Base-by-base conservation (phyloP, 2,329 filamentous ascomycete genomes). In the Fusarium sp. region DNA sequence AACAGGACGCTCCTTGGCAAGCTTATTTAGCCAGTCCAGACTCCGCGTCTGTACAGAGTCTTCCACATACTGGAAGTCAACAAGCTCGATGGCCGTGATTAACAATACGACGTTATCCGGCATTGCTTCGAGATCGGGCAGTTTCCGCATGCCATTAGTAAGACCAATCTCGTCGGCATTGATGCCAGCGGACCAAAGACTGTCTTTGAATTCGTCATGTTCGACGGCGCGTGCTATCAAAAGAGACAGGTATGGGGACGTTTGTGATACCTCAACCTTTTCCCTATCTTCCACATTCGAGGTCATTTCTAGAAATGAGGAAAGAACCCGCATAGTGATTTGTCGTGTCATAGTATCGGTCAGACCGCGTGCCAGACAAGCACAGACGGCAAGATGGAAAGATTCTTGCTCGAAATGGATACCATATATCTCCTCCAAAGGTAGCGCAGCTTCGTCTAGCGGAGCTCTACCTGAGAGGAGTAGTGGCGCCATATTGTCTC, bases 371-470 rank as follows among this genome's bases (percentile, higher is more conserved):
- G 88, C 84, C 6, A 91, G 79, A 65, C 87, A 88, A 17, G 88
- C 88, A 69, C 87, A 89, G 2, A 90, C 84, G 1, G 89, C 88
- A 67, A 88, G 89, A 72, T 91, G 89, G 74, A 91, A 91, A 61
- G 85, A 88, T 17, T 91, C 87, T 8, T 79, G 75, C 31, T 82
- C 86, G 71, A 91, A 91, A 65, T 88, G 86, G 37, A 91, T 84
- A 8, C 88, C 89, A 65, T 90, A 91, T 8, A 85, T 83, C 27
- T 90, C 87, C 65, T 91, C 89, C 5, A 91, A 79, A 9, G 85
- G 83, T 18, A 86, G 74, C 5, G 88, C 86, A 9, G 87, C 88
- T 53, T 91, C 87, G 63, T 90, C 88, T 4, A 91, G 80, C 47
- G 86, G 86, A 4, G 76, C 70, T 21, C 88, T 83, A 11, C 88